These are phyloP conservation scores for Sporisorium graminicola DNA, from an alignment of 1,284 basidiomycete species.

Conservation along the genomic window DNA sequence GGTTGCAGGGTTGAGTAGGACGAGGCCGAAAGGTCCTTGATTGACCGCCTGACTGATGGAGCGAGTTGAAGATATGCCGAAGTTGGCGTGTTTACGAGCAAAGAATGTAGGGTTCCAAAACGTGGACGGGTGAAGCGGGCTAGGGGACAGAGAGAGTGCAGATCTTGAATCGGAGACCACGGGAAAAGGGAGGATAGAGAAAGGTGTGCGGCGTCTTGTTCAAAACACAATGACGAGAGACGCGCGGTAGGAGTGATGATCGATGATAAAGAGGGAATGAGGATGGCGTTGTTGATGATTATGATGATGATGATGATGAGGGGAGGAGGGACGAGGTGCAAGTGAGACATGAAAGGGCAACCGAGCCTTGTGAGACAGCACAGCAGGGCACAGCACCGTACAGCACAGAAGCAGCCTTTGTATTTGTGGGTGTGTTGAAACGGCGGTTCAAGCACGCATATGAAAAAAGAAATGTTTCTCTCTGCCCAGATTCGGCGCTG, in stretches of 20 bases:
- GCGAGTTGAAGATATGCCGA: background rate
- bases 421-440: no score
- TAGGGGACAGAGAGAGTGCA: background rate
- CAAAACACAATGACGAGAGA: background rate
- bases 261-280: background rate
- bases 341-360: background rate
- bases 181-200: background rate
- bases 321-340: background rate
- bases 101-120: slow-evolving; percentile 8
- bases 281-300: background rate
- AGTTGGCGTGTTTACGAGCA: slow-evolving; percentile 10
- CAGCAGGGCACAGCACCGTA: background rate
- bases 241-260: background rate
- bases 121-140: background rate
- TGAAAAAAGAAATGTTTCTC: no score
- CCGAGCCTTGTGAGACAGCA: slow-evolving; percentile 1
- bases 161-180: background rate
- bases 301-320: background rate
- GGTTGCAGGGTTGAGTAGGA: background rate
- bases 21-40: background rate
- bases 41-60: background rate
- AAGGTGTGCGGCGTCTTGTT: background rate
- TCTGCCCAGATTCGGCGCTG: no score
- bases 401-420: background rate
- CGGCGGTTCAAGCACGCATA: no score